Evolutionary conservation across 805 yeast genomes (phyloP), one percentile per base, ranked within the genome.

Genomic region (Yamadazyma laniorum): DNA sequence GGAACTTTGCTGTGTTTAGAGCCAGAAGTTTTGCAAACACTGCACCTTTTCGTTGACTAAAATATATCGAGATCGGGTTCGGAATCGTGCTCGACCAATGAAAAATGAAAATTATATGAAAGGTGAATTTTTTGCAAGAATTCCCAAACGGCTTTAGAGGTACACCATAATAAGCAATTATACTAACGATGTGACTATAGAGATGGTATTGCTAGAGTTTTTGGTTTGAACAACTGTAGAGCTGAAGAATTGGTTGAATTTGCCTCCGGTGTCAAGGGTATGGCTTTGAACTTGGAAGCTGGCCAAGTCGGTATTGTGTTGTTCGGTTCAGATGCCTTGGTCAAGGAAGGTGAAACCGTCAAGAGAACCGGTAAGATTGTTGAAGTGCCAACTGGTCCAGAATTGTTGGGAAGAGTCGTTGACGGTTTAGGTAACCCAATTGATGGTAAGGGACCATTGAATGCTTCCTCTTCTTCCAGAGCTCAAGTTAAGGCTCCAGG

Each of bases 161-260:
- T 8, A 8, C 12, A 22, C 25, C 12, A 22, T 8, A 22, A 8
- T 12, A 22, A 22, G 12, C 12, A 8, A 12, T 8, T 27, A 14
- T 70, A 70, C 75, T 71, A 70, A 72, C 67, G 44, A 39, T 21
- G 9, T 21, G 23, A 32, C 17, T 45, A 51, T 62, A 81, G 99
- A 85, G 99, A 93, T 75, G 99, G 99, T 93, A 93, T 93, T 69
- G 99, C 99, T 71, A 95, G 98, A 82, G 96, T 93, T 65, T 93
- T 86, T 77, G 99, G 99, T 77, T 79, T 93, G 63, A 93, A 90
- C 93, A 93, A 93, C 82, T 83, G 89, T 74, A 98, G 91, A 81
- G 99, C 99, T 67, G 99, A 93, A 79, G 99, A 93, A 79, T 82
- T 93, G 72, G 97, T 93, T 63, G 99, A 93, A 78, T 95, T 93